phyloP scores from a whole-genome alignment of 352 stramenopile species.

The Pythium insidiosum region DNA sequence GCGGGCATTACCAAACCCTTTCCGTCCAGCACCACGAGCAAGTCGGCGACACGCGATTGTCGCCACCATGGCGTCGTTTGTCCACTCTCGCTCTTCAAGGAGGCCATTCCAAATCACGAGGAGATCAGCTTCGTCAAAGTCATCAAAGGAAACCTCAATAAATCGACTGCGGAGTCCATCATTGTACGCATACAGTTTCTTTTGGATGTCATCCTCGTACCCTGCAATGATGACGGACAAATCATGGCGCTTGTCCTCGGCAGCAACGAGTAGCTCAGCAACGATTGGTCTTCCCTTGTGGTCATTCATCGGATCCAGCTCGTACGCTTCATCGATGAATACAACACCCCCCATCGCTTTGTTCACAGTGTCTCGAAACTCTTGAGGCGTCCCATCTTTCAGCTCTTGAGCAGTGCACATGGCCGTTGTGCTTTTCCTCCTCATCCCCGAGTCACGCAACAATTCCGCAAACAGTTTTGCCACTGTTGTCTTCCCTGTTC shows the following conservation, averaged over 20 bases:
- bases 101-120: conserved; percentile 60
- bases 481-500: conserved; percentile 76
- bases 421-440: conserved; percentile 25
- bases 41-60: conserved; percentile 65
- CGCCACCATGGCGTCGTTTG: conserved; percentile 30
- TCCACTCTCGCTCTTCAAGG: conserved; percentile 38
- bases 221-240: conserved; percentile 89
- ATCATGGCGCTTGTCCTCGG: conserved; percentile 79
- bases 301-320: conserved; percentile 75
- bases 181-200: conserved; percentile 90
- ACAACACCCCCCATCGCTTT: conserved; percentile 73
- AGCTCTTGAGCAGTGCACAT: conserved; percentile 57
- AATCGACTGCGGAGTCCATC: conserved; percentile 85
- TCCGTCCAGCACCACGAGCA: conserved; percentile 42
- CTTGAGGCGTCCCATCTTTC: conserved; percentile 54
- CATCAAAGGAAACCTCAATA: conserved; percentile 78
- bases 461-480: conserved; percentile 76
- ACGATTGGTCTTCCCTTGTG: conserved; percentile 81
- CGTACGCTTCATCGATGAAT: conserved; percentile 92
- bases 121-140: conserved; percentile 87
- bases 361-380: conserved; percentile 75
- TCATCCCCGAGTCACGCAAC: conserved; percentile 66
- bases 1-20: conserved; percentile 86
- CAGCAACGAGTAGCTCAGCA: conserved; percentile 80
- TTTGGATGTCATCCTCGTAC: conserved; percentile 90